phyloP scores from a whole-genome alignment of 495 filamentous ascomycete species.

The Pyrenopolyporus hunteri region DNA sequence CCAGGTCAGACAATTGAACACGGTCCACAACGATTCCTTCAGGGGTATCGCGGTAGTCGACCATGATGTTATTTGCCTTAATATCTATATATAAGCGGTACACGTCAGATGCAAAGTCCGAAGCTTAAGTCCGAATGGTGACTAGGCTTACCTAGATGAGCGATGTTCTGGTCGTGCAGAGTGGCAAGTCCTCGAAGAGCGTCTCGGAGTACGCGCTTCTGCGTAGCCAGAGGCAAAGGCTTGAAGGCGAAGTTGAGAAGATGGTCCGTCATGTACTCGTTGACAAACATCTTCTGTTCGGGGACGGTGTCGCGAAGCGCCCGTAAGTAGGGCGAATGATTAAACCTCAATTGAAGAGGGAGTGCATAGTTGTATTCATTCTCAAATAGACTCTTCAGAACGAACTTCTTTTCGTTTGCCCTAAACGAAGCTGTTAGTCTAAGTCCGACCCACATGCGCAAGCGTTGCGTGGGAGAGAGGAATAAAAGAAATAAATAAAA shows the following conservation, averaged over 20 bases:
- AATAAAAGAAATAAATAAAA: background rate
- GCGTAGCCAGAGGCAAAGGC: conserved; percentile 43
- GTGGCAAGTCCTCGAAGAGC: conserved; percentile 51
- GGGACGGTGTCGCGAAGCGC: conserved; percentile 52
- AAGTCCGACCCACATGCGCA: conserved; percentile 24
- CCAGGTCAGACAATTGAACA: conserved; percentile 50
- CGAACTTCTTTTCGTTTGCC: conserved; percentile 48
- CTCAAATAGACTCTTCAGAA: conserved; percentile 50
- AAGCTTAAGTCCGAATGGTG: conserved; percentile 20
- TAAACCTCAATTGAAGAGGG: conserved; percentile 48
- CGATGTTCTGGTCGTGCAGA: conserved; percentile 56
- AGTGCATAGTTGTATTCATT: conserved; percentile 50
- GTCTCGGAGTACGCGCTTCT: conserved; percentile 54
- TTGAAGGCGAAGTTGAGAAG: conserved; percentile 52
- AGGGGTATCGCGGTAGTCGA: conserved; percentile 42
- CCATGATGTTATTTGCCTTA: conserved; percentile 49
- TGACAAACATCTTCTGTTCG: conserved; percentile 56
- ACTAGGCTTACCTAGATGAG: conserved; percentile 51
- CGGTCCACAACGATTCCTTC: conserved; percentile 44
- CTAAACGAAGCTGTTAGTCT: conserved; percentile 26
- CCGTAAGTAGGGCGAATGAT: conserved; percentile 47
- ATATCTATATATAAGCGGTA: conserved; percentile 40
- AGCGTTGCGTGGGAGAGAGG: conserved; percentile 2
- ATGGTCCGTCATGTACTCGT: conserved; percentile 53
- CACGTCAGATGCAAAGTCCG: conserved; percentile 7